Evolutionary conservation across 352 stramenopile genomes (phyloP), one percentile per base, ranked within the genome.

Genomic region (Globisporangium apiculatum): DNA sequence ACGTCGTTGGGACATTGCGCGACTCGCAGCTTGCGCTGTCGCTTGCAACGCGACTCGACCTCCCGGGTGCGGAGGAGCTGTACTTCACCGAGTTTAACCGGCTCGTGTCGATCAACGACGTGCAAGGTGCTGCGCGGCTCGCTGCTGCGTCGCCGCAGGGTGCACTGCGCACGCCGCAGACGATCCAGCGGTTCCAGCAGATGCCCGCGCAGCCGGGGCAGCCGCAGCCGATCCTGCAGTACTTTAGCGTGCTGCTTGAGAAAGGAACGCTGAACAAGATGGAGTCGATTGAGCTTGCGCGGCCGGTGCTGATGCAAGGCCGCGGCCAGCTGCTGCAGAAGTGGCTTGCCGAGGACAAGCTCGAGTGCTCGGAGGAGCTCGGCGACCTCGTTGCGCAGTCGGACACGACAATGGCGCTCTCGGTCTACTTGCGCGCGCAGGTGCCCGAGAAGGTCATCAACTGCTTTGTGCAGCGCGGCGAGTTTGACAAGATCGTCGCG

Each of bases 401-500:
- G 46, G 97, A 99, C 75, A 95, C 91, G 8, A 98, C 96, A 8
- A 98, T 99, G 91, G 97, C 97, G 6, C 82, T 99, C 46, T 98
- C 89, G 46, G 95, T 99, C 7, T 99, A 99, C 74, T 80, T 99
- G 60, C 87, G 96, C 54, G 88, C 87, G 40, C 97, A 99, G 64
- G 96, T 97, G 51, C 97, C 98, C 35, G 96, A 98, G 56, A 99
- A 99, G 83, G 98, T 99, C 40, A 98, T 99, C 65, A 98, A 99
- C 67, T 99, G 96, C 77, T 99, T 99, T 72, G 91, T 99, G 11
- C 95, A 99, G 79, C 84, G 94, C 41, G 97, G 97, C 51, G 97
- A 99, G 73, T 99, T 99, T 67, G 97, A 99, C 67, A 99, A 99
- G 86, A 99, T 99, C 69, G 94, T 99, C 40, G 91, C 96, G 17